Conservation (phyloP, 208 protist genomes). For the Acanthamoeba sp. region DNA sequence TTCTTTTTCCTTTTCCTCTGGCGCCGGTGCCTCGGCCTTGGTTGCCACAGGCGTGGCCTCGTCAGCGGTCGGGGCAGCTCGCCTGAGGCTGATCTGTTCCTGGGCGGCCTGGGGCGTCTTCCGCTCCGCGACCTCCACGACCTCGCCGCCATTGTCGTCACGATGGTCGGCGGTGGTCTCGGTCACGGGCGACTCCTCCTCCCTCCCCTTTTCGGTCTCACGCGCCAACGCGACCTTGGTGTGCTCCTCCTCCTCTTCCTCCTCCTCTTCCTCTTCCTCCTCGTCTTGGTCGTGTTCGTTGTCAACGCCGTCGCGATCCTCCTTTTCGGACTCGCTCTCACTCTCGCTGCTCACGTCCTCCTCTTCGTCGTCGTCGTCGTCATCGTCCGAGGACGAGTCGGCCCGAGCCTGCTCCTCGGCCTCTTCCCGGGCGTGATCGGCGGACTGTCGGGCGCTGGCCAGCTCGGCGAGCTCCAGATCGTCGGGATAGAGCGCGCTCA, state of each 20-base stretch:
- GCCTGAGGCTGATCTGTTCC: background rate
- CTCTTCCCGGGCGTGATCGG: background rate
- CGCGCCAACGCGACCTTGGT: background rate
- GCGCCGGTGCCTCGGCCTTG: too few relatives aligned
- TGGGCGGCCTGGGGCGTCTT: background rate
- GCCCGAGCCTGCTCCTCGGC: background rate
- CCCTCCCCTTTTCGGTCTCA: background rate
- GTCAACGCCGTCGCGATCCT: background rate
- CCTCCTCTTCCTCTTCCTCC: background rate
- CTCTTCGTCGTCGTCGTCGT: background rate
- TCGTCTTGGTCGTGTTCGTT: background rate
- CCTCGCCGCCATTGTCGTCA: background rate
- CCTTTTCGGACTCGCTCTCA: background rate
- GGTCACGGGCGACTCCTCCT: background rate
- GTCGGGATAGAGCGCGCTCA: constrained; percentile 41
- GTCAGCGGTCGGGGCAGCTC: too few relatives aligned
- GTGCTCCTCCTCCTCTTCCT: background rate
- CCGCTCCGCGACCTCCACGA: background rate
- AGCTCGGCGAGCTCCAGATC: background rate
- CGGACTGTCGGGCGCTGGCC: background rate
- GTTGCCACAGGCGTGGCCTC: too few relatives aligned
- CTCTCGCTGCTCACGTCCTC: background rate
- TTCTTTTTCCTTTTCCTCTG: too few relatives aligned
- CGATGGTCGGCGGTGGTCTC: background rate
- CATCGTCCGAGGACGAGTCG: background rate